Percentiles rank a stretch among this genome's conserved stretches.
Evolutionary conservation across 495 filamentous ascomycete species (phyloP).

Genomic region (Tuber magnatum): DNA sequence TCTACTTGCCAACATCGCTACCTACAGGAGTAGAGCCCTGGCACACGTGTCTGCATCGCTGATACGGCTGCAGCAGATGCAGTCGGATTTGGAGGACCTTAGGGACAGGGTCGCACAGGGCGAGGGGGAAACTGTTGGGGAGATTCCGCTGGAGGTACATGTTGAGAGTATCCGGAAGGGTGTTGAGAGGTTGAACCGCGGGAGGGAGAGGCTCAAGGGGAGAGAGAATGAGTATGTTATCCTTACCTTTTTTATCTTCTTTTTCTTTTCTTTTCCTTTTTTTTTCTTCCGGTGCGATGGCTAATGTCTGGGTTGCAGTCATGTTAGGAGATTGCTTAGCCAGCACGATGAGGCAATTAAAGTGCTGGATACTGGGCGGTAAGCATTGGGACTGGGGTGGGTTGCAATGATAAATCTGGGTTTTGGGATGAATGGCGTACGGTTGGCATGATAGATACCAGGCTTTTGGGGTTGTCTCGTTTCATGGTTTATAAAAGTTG

Average conservation of each 20-base stretch:
- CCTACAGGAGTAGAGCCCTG: slow-evolving; percentile 55
- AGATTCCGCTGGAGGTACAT: slow-evolving; percentile 60
- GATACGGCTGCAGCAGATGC: slow-evolving; percentile 60
- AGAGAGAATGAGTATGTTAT: slow-evolving; percentile 49
- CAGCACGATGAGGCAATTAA: slow-evolving; percentile 27
- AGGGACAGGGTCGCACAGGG: slow-evolving; percentile 52
- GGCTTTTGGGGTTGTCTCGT: background rate
- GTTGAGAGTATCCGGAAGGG: slow-evolving; percentile 62
- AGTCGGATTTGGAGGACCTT: slow-evolving; percentile 58
- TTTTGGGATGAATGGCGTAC: background rate
- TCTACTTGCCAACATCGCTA: slow-evolving; percentile 53
- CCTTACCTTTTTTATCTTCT: too few species aligned
- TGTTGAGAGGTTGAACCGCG: slow-evolving; percentile 57
- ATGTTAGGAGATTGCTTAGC: slow-evolving; percentile 18
- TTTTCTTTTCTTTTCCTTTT: background rate
- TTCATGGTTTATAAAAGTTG: background rate
- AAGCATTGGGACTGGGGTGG: background rate
- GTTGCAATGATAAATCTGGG: background rate
- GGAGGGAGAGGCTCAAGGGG: slow-evolving; percentile 51
- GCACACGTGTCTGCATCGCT: slow-evolving; percentile 55
- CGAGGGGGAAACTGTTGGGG: slow-evolving; percentile 33
- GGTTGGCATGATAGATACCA: background rate
- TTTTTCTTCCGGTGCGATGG: background rate
- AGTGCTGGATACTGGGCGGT: slow-evolving; percentile 2
- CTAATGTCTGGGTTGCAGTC: slow-evolving; percentile 5